A percentile compares a stretch with the other conserved stretches of the same genome.
phyloP scores from a whole-genome alignment of 164 flowering plant species.

The Vitis labrusca region DNA sequence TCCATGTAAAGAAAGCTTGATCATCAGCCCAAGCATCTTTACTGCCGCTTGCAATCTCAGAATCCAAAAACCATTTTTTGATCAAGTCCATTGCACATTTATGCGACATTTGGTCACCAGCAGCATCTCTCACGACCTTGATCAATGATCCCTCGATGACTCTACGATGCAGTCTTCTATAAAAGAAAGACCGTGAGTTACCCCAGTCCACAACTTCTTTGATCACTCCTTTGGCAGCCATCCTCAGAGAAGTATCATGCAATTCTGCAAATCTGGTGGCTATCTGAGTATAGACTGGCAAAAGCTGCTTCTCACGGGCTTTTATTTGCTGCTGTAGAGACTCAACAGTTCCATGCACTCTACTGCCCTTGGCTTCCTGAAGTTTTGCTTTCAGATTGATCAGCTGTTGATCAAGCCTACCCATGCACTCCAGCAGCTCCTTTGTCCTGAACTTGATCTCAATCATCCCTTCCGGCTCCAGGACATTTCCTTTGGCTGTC shows the following conservation, averaged over 20 bases:
- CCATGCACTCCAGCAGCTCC: constrained; percentile 92
- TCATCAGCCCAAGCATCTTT: constrained; percentile 75
- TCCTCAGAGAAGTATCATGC: constrained; percentile 92
- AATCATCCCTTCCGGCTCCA: constrained; percentile 98
- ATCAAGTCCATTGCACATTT: constrained; percentile 64
- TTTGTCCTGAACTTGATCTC: constrained; percentile 88
- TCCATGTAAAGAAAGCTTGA: constrained; percentile 80
- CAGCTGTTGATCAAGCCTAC: constrained; percentile 77
- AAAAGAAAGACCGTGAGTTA: constrained; percentile 74
- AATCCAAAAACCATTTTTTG: constrained; percentile 68
- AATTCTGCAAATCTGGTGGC: constrained; percentile 95
- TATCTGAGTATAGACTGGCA: constrained; percentile 91
- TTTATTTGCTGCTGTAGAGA: constrained; percentile 60
- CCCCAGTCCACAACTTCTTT: constrained; percentile 80
- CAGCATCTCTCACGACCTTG: constrained; percentile 65
- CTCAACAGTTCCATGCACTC: constrained; percentile 29
- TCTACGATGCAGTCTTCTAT: constrained; percentile 73
- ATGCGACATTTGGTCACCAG: constrained; percentile 69
- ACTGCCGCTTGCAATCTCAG: constrained; percentile 33
- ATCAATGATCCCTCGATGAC: constrained; percentile 66
- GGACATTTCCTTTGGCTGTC: constrained; percentile 97
- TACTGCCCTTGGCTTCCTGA: constrained; percentile 46
- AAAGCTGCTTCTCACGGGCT: constrained; percentile 82
- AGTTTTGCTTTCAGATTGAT: constrained; percentile 61
- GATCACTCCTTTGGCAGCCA: constrained; percentile 96